Conservation (phyloP, 2,329 filamentous ascomycete species). For the Hymenotorrendiella dingleyae region DNA sequence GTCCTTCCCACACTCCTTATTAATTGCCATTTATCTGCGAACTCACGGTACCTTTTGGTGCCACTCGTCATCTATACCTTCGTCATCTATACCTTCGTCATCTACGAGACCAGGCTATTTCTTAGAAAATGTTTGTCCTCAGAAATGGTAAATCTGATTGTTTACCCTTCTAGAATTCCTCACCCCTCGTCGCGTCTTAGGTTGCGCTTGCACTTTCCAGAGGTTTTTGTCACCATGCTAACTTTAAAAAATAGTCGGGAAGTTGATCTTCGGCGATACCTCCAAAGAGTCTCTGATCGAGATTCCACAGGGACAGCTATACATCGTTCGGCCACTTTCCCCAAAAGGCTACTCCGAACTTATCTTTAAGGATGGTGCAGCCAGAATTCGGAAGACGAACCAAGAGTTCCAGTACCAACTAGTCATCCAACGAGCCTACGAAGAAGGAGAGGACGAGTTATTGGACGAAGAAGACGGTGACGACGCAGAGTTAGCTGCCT, state of each 20-base stretch:
- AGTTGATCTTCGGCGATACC: slow-evolving; percentile 79
- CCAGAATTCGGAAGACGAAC: slow-evolving; percentile 84
- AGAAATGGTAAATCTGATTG: slow-evolving; percentile 8
- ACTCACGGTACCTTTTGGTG: neutral
- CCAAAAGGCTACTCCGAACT: slow-evolving; percentile 98
- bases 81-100: neutral
- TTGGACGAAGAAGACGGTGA: slow-evolving; percentile 85
- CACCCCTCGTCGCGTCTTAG: neutral
- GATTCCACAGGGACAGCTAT: slow-evolving; percentile 91
- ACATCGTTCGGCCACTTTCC: slow-evolving; percentile 89
- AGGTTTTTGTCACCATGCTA: slow-evolving; percentile 7
- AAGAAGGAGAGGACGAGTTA: slow-evolving; percentile 92
- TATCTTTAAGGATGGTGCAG: slow-evolving; percentile 95
- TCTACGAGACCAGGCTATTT: neutral
- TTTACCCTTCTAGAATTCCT: slow-evolving; percentile 1
- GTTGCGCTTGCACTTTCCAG: neutral
- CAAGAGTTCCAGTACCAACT: slow-evolving; percentile 98
- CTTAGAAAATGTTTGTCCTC: slow-evolving; percentile 5
- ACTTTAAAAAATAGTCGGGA: slow-evolving; percentile 58
- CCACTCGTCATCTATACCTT: neutral
- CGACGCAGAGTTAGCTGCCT: slow-evolving; percentile 68
- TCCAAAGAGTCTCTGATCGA: slow-evolving; percentile 88
- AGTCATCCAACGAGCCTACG: slow-evolving; percentile 91
- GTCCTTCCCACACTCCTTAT: neutral
- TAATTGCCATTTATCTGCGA: neutral